Evolutionary conservation across 371 early-diverging fungal genomes (phyloP).

Genomic region (Mortierella sp.): DNA sequence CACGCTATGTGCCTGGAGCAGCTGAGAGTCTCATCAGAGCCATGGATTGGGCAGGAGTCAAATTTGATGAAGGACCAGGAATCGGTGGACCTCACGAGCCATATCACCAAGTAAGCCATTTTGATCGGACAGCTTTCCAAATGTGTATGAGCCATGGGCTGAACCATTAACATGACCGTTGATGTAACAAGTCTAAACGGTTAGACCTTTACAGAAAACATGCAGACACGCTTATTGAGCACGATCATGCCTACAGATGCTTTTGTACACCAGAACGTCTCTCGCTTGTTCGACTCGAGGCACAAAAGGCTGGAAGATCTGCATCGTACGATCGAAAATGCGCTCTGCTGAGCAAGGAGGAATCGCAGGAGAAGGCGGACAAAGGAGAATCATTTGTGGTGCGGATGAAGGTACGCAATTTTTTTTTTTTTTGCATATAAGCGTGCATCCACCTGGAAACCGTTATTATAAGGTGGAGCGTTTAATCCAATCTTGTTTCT

Average conservation of each 20-base stretch:
- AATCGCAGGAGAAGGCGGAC: conserved; percentile 69
- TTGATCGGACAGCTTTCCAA: no score
- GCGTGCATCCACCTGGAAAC: no score
- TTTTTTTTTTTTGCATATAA: no score
- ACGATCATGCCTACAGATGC: conserved; percentile 90
- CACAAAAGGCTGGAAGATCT: conserved; percentile 66
- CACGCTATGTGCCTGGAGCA: conserved; percentile 84
- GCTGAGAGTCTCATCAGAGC: conserved; percentile 73
- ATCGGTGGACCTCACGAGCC: conserved; percentile 72
- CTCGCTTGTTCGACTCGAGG: conserved; percentile 65
- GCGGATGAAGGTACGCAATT: conserved; percentile 76
- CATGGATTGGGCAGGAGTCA: conserved; percentile 84
- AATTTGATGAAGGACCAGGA: conserved; percentile 83
- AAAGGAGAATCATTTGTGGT: conserved; percentile 73
- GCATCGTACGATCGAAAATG: conserved; percentile 90
- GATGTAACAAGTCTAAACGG: conserved; percentile 74
- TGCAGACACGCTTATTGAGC: conserved; percentile 74
- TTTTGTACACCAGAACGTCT: conserved; percentile 87
- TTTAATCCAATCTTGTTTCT: no score
- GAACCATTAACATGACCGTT: neutral
- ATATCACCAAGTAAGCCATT: conserved; percentile 74
- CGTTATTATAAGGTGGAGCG: no score
- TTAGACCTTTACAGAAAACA: conserved; percentile 75
- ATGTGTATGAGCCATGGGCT: no score
- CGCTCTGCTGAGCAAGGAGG: conserved; percentile 67